These are phyloP conservation scores for Bolboschoenus planiculmis DNA, from an alignment of 176 grass and related monocot genomes.

Conservation along the genomic window DNA sequence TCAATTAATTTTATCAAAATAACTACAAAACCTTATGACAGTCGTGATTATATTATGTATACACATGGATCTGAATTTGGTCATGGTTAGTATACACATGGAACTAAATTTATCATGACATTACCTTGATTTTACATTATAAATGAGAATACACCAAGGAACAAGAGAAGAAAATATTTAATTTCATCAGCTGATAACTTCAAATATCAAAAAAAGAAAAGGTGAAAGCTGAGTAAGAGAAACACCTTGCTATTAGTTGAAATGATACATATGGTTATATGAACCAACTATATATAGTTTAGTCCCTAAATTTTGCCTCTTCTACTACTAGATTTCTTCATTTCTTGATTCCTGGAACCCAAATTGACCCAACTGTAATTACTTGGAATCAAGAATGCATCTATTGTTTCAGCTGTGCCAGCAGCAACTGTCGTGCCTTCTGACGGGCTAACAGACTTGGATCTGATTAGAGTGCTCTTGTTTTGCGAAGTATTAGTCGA, in stretches of 20 bases:
- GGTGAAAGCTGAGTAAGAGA: background rate
- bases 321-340: conserved; percentile 55
- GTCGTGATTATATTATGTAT: no score
- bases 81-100: background rate
- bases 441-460: conserved; percentile 63
- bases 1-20: no score
- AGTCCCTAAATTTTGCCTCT: conserved; percentile 40
- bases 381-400: conserved; percentile 70
- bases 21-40: no score
- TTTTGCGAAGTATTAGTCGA: conserved; percentile 21
- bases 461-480: conserved; percentile 36
- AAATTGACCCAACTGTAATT: conserved; percentile 77
- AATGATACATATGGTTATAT: background rate
- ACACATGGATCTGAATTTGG: no score
- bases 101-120: background rate
- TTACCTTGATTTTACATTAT: conserved; percentile 6
- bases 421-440: conserved; percentile 33
- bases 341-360: conserved; percentile 53
- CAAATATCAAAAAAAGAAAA: background rate
- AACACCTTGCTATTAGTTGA: background rate
- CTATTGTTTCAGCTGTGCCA: conserved; percentile 35
- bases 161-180: background rate
- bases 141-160: background rate
- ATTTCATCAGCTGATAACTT: background rate
- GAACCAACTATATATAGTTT: background rate